Evolutionary conservation across 2,329 filamentous ascomycete species (phyloP), one percentile per base, ranked within the genome.

Genomic region (Westerdykella sp.): DNA sequence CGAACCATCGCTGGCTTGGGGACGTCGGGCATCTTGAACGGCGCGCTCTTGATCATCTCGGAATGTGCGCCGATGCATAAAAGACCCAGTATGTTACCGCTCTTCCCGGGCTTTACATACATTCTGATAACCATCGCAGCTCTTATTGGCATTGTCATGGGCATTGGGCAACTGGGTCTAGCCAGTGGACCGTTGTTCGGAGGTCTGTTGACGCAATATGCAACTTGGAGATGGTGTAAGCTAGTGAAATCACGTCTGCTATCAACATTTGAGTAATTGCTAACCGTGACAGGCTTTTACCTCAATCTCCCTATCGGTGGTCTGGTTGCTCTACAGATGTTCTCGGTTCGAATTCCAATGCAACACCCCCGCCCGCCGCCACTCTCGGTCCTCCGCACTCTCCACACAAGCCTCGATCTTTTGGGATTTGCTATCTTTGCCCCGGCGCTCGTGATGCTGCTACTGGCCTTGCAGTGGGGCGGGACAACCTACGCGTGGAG

Each of bases 381-480:
- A 21, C 18, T 21, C 18, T 21, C 18, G 18, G 18, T 21, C 18
- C 18, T 21, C 18, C 18, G 18, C 18, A 21, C 18, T 21, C 18
- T 21, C 18, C 18, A 21, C 6, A 21, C 18, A 21, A 21, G 18
- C 18, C 18, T 51, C 5, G 48, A 53, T 34, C 28, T 39, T 7
- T 25, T 50, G 3, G 53, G 54, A 5, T 45, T 41, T 15, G 32
- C 39, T 5, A 34, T 56, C 32, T 50, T 56, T 30, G 40, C 47
- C 1, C 46, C 46, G 3, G 39, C 46, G 4, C 23, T 45, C 7
- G 32, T 54, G 5, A 47, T 39, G 34, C 16, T 55, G 5, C 37
- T 55, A 16, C 43, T 56, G 1, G 53, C 53, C 1, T 32, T 55
- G 7, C 41, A 51, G 23, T 57, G 45, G 43, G 54, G 45, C 13